phyloP scores from a whole-genome alignment of 192 early-diverging fungal species.

The Coemansia sp. region DNA sequence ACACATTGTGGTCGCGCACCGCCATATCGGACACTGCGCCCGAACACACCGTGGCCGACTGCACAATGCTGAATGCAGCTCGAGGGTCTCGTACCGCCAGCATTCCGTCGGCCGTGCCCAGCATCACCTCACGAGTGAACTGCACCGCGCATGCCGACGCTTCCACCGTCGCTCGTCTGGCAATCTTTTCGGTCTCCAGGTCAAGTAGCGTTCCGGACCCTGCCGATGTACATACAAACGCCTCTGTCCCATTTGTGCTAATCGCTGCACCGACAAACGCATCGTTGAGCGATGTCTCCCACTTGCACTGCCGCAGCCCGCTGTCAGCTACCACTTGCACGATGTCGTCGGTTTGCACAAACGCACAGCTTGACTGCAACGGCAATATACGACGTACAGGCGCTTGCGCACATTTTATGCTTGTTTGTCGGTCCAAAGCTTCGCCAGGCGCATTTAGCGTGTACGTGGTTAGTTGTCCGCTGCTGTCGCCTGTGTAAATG shows the following conservation, averaged over 20 bases:
- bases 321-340: slow-evolving; percentile 64
- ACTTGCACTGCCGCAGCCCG: slow-evolving; percentile 42
- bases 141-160: slow-evolving; percentile 12
- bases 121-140: slow-evolving; percentile 7
- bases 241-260: slow-evolving; percentile 27
- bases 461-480: slow-evolving; percentile 72
- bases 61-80: slow-evolving; percentile 9
- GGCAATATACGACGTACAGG: slow-evolving; percentile 68
- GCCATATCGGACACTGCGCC: slow-evolving; percentile 30
- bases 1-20: neutral
- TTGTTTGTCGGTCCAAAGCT: slow-evolving; percentile 69
- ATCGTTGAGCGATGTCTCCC: slow-evolving; percentile 56
- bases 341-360: slow-evolving; percentile 62
- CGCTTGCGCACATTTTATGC: slow-evolving; percentile 63
- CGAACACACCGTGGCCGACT: slow-evolving; percentile 9
- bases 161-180: slow-evolving; percentile 17
- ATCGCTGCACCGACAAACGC: slow-evolving; percentile 30
- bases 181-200: slow-evolving; percentile 22
- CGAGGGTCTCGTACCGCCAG: slow-evolving; percentile 38
- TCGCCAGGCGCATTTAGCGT: slow-evolving; percentile 35
- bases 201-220: slow-evolving; percentile 40
- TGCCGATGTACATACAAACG: slow-evolving; percentile 38
- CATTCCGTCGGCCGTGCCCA: slow-evolving; percentile 26
- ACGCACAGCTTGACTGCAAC: slow-evolving; percentile 57
- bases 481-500: slow-evolving; percentile 82